phyloP scores from a whole-genome alignment of 163 green algal species.

The Scenedesmus sp. region DNA sequence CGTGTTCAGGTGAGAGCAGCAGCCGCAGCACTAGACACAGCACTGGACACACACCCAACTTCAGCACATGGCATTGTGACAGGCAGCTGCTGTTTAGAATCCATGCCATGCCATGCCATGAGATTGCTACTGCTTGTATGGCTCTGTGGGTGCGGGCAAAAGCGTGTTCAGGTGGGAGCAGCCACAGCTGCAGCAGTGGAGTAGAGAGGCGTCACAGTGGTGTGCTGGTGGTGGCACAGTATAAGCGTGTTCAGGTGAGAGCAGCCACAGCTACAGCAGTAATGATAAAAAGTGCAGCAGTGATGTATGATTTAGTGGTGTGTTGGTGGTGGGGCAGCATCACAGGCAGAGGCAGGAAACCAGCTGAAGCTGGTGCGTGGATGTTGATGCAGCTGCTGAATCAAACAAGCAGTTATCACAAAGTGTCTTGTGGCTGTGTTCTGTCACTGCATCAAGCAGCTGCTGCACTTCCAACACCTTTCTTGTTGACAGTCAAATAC shows the following conservation, averaged over 20 bases:
- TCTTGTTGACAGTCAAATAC: too few relatives aligned
- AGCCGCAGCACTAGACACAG: neutral
- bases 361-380: neutral
- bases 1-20: slow-evolving; percentile 74
- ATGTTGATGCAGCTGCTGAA: neutral
- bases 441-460: too few relatives aligned
- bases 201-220: too few relatives aligned
- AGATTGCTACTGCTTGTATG: slow-evolving; percentile 83
- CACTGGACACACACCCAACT: neutral
- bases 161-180: slow-evolving; percentile 79
- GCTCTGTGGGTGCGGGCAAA: slow-evolving; percentile 89
- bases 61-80: neutral
- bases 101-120: slow-evolving; percentile 35
- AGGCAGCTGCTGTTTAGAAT: neutral
- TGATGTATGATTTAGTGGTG: neutral
- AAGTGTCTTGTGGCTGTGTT: too few relatives aligned
- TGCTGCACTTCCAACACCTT: too few relatives aligned
- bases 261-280: neutral
- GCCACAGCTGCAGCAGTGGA: neutral
- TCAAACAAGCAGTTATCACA: neutral
- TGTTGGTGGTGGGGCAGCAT: neutral
- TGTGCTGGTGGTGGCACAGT: too few relatives aligned
- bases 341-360: neutral
- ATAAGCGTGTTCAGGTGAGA: too few relatives aligned
- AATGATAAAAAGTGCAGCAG: too few relatives aligned